Conservation (phyloP, 2,329 filamentous ascomycete species). For the Pseudopyrenochaeta lycopersici region DNA sequence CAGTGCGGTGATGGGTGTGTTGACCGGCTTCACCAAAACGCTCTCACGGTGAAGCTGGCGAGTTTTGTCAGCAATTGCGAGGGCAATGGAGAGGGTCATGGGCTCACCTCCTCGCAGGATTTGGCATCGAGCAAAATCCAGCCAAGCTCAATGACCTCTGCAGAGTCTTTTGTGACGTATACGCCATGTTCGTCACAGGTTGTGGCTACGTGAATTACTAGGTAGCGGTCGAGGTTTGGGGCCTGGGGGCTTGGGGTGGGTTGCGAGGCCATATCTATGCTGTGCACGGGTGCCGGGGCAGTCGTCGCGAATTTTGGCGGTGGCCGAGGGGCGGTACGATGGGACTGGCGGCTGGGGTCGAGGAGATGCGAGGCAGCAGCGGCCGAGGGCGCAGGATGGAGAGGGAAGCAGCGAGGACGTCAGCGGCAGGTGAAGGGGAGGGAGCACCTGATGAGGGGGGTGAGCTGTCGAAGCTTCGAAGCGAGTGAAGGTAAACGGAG, state of each 20-base stretch:
- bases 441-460: slow-evolving; percentile 19
- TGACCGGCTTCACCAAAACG: slow-evolving; percentile 96
- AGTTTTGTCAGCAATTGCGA: slow-evolving; percentile 38
- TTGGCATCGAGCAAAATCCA: slow-evolving; percentile 97
- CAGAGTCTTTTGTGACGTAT: slow-evolving; percentile 98
- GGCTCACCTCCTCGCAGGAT: slow-evolving; percentile 83
- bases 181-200: slow-evolving; percentile 99
- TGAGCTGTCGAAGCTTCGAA: slow-evolving; percentile 26
- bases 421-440: slow-evolving; percentile 37
- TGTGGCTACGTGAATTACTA: slow-evolving; percentile 97
- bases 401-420: slow-evolving; percentile 25
- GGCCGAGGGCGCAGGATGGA: slow-evolving; percentile 10
- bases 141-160: slow-evolving; percentile 98
- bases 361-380: slow-evolving; percentile 19
- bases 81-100: slow-evolving; percentile 13
- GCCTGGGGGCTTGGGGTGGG: slow-evolving; percentile 41
- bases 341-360: slow-evolving; percentile 6
- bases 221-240: slow-evolving; percentile 83
- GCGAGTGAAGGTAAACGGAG: slow-evolving; percentile 25
- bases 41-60: slow-evolving; percentile 89
- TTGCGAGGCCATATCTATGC: slow-evolving; percentile 37
- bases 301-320: slow-evolving; percentile 13
- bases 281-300: slow-evolving; percentile 5
- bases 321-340: not conserved
- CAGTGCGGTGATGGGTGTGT: slow-evolving; percentile 96